Conservation (phyloP, 768 basidiomycete species). For the Leucosporidium scottii region DNA sequence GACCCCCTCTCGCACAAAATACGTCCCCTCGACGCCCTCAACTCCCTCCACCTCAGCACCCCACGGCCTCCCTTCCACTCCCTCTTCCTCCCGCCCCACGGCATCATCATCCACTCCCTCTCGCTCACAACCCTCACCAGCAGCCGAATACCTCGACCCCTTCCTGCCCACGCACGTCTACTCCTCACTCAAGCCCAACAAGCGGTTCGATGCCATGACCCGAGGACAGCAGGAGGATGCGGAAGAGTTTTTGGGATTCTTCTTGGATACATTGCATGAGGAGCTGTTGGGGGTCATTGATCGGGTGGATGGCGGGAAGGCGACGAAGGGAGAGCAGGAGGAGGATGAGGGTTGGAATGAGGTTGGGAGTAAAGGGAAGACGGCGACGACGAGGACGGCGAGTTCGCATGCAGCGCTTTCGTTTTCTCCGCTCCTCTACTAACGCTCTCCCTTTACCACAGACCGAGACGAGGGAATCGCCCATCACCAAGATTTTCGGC, state of each 20-base stretch:
- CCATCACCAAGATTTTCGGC: slow-evolving; percentile 86
- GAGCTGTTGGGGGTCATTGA: slow-evolving; percentile 56
- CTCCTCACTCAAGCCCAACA: slow-evolving; percentile 87
- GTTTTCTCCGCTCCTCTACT: too few relatives aligned
- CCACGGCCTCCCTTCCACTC: slow-evolving; percentile 44
- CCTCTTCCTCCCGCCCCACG: slow-evolving; percentile 3
- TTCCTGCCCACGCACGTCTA: slow-evolving; percentile 83
- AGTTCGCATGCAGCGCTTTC: too few relatives aligned
- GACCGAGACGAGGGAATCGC: slow-evolving; percentile 73
- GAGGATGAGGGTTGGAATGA: slow-evolving; percentile 59
- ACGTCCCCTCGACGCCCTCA: too few relatives aligned
- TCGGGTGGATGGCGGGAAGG: slow-evolving; percentile 17
- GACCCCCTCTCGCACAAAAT: too few relatives aligned
- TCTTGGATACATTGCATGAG: slow-evolving; percentile 87
- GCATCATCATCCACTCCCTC: slow-evolving; percentile 14
- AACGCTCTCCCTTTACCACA: slow-evolving; percentile 37
- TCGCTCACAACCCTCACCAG: slow-evolving; percentile 30
- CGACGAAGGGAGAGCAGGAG: slow-evolving; percentile 1
- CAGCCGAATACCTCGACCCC: slow-evolving; percentile 46
- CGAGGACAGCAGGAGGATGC: slow-evolving; percentile 95
- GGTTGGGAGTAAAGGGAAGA: slow-evolving; percentile 80
- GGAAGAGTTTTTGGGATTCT: slow-evolving; percentile 97
- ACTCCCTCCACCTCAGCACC: slow-evolving; percentile 22
- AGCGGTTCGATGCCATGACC: slow-evolving; percentile 87
- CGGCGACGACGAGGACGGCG: slow-evolving; percentile 70